phyloP scores from a whole-genome alignment of 257 asterid genomes.

The Ilex aquifolium region DNA sequence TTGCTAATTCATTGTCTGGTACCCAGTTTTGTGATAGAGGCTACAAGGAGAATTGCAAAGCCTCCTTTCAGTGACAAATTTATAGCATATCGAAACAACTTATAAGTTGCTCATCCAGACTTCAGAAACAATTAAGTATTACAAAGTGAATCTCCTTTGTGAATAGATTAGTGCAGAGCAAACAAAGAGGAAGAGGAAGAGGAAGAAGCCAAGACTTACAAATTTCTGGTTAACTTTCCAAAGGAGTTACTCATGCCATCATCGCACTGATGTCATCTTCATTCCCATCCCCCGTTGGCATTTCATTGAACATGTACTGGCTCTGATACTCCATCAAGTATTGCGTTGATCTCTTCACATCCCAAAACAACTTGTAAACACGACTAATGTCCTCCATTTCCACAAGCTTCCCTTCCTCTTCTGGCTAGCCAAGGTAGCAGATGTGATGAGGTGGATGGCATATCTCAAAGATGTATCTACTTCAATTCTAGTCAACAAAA shows the following conservation, averaged over 20 bases:
- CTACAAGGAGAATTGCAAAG: too few relatives aligned
- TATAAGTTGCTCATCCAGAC: too few relatives aligned
- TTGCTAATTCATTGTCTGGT: too few relatives aligned
- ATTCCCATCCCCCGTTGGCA: conserved; percentile 37
- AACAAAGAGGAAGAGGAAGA: too few relatives aligned
- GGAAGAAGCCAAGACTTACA: too few relatives aligned
- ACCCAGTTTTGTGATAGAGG: too few relatives aligned
- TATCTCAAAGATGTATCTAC: conserved; percentile 79
- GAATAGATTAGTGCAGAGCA: too few relatives aligned
- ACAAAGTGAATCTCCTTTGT: too few relatives aligned
- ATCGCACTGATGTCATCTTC: conserved; percentile 54
- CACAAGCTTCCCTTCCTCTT: conserved; percentile 65
- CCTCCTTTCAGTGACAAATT: too few relatives aligned
- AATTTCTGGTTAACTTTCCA: too few relatives aligned
- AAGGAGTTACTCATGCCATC: conserved; percentile 32
- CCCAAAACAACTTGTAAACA: conserved; percentile 76
- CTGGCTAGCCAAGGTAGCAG: conserved; percentile 72
- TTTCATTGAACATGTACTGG: conserved; percentile 85
- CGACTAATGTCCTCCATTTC: conserved; percentile 85
- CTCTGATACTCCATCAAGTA: conserved; percentile 91
- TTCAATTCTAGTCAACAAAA: conserved; percentile 74
- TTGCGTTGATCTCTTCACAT: conserved; percentile 79
- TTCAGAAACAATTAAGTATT: too few relatives aligned
- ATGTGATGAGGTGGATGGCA: conserved; percentile 71
- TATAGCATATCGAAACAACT: too few relatives aligned